These are phyloP conservation scores for Micractinium conductrix DNA, from an alignment of 139 green algal genomes.

Conservation along the genomic window DNA sequence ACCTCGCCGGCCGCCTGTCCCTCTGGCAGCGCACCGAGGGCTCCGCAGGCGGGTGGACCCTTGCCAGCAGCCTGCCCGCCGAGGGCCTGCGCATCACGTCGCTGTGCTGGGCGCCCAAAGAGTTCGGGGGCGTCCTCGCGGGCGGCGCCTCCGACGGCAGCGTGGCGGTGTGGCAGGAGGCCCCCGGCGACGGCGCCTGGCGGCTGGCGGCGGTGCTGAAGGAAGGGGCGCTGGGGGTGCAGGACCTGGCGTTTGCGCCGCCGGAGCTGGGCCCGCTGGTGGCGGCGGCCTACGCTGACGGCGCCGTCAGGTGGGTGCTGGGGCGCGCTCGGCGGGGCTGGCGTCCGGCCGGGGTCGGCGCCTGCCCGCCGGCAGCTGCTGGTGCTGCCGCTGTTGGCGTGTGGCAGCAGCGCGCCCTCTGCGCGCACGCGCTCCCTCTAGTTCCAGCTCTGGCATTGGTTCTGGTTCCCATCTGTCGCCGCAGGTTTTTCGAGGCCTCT, in stretches of 20 bases:
- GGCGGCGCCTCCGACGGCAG: conserved; percentile 23
- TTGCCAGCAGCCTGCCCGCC: not conserved
- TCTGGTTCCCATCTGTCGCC: not conserved
- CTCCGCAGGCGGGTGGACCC: not conserved
- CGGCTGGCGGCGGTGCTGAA: not conserved
- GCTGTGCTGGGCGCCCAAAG: conserved; percentile 22
- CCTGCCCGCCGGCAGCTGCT: not conserved
- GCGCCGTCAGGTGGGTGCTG: conserved; percentile 30
- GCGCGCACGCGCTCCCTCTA: not conserved
- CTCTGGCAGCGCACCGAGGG: conserved; percentile 9
- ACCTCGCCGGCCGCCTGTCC: conserved; percentile 3
- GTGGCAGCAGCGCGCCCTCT: not conserved
- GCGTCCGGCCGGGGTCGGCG: too few relatives aligned
- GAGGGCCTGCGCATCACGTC: not conserved
- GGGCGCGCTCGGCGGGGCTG: not conserved
- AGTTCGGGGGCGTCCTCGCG: conserved; percentile 31
- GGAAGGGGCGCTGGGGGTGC: not conserved
- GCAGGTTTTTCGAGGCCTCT: conserved; percentile 31
- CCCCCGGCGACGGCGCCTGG: not conserved
- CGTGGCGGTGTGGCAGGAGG: conserved; percentile 30
- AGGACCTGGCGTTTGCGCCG: conserved; percentile 35
- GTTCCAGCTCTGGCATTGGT: too few relatives aligned
- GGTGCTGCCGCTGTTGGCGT: not conserved
- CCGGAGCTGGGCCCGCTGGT: conserved; percentile 25
- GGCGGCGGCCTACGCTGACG: conserved; percentile 37